Percentiles rank a stretch among this genome's conserved stretches.
Evolutionary conservation across 352 stramenopile genomes (phyloP).

Genomic region (Aphanomyces cochlioides): DNA sequence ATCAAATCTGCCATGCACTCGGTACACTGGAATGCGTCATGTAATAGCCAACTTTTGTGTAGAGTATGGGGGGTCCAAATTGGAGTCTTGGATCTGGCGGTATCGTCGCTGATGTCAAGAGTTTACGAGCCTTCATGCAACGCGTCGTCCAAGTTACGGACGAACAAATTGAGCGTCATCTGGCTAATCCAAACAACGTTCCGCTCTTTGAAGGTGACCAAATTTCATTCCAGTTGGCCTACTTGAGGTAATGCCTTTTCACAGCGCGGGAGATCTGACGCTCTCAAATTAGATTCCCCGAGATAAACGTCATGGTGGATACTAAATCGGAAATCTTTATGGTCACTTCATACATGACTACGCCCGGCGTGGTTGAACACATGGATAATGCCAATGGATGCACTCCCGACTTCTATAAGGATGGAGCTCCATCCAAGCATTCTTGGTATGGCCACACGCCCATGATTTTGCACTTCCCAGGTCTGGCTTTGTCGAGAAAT

Average conservation of each 20-base stretch:
- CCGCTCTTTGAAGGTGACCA: slow-evolving; percentile 27
- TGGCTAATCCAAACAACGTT: not conserved
- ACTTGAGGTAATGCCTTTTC: not conserved
- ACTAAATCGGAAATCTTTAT: slow-evolving; percentile 26
- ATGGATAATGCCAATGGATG: slow-evolving; percentile 1
- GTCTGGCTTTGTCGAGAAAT: not conserved
- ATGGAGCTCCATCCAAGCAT: slow-evolving; percentile 1
- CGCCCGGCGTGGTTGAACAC: not conserved
- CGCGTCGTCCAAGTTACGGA: slow-evolving; percentile 3
- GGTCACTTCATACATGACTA: slow-evolving; percentile 21
- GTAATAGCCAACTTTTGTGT: not conserved
- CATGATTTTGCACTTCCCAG: slow-evolving; percentile 27
- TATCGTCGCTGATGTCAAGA: slow-evolving; percentile 22
- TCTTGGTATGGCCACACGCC: slow-evolving; percentile 1
- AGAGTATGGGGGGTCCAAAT: slow-evolving; percentile 11
- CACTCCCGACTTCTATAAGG: not conserved
- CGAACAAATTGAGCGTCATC: slow-evolving; percentile 6
- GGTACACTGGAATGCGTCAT: not conserved
- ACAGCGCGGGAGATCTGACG: not conserved
- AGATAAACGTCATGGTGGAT: slow-evolving; percentile 27
- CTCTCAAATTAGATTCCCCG: not conserved
- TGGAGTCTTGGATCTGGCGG: slow-evolving; percentile 29
- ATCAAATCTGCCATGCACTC: slow-evolving; percentile 17
- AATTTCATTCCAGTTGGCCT: slow-evolving; percentile 26
- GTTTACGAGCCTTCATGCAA: slow-evolving; percentile 18